Evolutionary conservation across 75 land plant genomes (phyloP), one percentile per base, ranked within the genome.

Genomic region (Selaginella moellendorffii): DNA sequence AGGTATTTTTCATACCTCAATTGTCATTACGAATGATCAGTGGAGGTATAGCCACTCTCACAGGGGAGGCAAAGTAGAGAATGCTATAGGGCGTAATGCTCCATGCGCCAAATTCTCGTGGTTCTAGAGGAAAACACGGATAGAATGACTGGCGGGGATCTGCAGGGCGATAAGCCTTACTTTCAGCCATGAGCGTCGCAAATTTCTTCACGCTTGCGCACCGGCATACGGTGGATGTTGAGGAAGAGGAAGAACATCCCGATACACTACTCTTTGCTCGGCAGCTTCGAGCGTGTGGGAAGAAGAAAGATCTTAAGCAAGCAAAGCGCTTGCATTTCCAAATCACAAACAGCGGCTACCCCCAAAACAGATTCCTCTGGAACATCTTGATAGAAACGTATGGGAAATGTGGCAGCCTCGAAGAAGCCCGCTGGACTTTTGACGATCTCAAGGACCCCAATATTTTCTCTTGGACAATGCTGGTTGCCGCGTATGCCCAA

Each of bases 311-410:
- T 14, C 5, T 36, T 36, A 24, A 26, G n/a, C 56, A 26, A 5
- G 80, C 79, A 8, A 72, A 21, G 68, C 65, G 74, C 25, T 61
- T 79, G 0, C 82, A 85, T 65, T 2, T 20, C 1, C 53, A 52
- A 18, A 22, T 52, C 22, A 10, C 51, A 26, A 1, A 17, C 54
- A 73, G 31, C 19, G 21, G 54, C 19, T 24, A 36, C 2, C 53
- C 31, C 21, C 25, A 20, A 24, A 52, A 65, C 26, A 1, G 19
- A 28, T 9, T 65, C 12, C 25, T 65, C 12, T 23, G 67, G 8
- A 65, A 65, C 51, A 8, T 52, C 20, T 1, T 65, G 22, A 42
- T 65, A 36, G 54, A 51, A 18, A 65, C 51, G 67, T 65, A 65
- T 65, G 67, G 25, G 9, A 65, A 51, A 26, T 65, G 54, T 52